Evolutionary conservation across 2,329 filamentous ascomycete genomes (phyloP), one percentile per base, ranked within the genome.

Genomic region (Akanthomyces muscarius): DNA sequence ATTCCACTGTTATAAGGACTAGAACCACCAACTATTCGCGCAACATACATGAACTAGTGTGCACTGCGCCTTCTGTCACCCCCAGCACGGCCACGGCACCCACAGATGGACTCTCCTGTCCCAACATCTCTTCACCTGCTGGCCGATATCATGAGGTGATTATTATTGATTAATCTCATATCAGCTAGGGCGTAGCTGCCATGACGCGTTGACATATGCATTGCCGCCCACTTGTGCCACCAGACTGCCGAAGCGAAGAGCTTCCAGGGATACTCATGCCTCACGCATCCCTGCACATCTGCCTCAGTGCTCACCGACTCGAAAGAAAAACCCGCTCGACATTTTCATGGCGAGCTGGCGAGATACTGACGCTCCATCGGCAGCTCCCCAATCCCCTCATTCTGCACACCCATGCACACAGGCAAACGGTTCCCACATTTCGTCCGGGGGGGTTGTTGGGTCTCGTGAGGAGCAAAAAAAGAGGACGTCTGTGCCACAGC

Each of bases 281-380:
- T 23, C n/a, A n/a, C 28, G 21, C 38, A 55, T 55, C 53, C 53
- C 53, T 55, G 53, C n/a, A 54, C 28, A 55, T 52, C 21, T 42
- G 38, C 41, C 53, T 44, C 53, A 18, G 52, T 38, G 38, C 38
- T 55, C 53, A 55, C 53, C 53, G 53, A 55, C 53, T 55, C 52
- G 36, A 28, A 16, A 16, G 10, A 42, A n/a, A 21, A 52, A 36
- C 28, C 30, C 30, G 30, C 52, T 7, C 23, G 52, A 38, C 23
- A 36, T 8, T 30, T 44, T 55, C 52, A 44, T 55, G 52, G 50
- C 52, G 23, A 42, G 52, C 52, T 53, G 30, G 3, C 23, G 23
- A 42, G n/a, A 38, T n/a, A 42, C 21, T 33, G 18, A 41, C 38
- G 33, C 30, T 53, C 33, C 51, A 30, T 53, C 28, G 33, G 41